phyloP scores from a whole-genome alignment of 257 asterid genomes.

The Cordia subcordata region DNA sequence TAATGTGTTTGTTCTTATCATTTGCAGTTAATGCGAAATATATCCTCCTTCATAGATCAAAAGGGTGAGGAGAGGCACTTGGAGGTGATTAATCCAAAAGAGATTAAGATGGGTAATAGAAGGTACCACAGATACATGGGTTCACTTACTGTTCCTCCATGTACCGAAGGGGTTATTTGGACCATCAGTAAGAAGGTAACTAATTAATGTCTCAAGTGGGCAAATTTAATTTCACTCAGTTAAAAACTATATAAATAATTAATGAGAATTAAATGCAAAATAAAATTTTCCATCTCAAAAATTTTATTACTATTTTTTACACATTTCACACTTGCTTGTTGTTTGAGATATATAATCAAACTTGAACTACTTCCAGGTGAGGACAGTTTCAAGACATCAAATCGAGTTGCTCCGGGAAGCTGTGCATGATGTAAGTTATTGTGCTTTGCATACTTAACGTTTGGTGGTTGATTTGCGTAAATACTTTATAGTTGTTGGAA shows the following conservation, averaged over 20 bases:
- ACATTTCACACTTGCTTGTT: no score
- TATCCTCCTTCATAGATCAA: constrained; percentile 28
- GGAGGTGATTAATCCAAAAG: constrained; percentile 43
- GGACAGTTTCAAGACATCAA: constrained; percentile 49
- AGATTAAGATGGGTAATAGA: constrained; percentile 20
- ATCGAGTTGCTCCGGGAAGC: constrained; percentile 52
- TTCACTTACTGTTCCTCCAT: constrained; percentile 71
- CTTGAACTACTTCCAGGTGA: constrained; percentile 34
- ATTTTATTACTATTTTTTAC: no score
- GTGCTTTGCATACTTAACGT: no score
- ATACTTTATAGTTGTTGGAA: no score
- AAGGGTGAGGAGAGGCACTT: constrained; percentile 11
- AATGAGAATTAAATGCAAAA: no score
- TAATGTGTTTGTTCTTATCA: background rate
- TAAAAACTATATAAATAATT: no score
- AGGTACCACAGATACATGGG: constrained; percentile 52
- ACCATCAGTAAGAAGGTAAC: constrained; percentile 48
- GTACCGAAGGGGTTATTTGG: constrained; percentile 81
- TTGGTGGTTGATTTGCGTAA: no score
- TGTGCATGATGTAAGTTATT: constrained; percentile 57
- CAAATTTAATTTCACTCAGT: no score
- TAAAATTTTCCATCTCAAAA: no score
- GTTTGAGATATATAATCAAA: no score
- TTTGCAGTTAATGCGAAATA: constrained; percentile 35
- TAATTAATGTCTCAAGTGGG: no score